Evolutionary conservation across 305 asterid genomes (phyloP), one percentile per base, ranked within the genome.

Genomic region (Stenogyne calaminthoides): DNA sequence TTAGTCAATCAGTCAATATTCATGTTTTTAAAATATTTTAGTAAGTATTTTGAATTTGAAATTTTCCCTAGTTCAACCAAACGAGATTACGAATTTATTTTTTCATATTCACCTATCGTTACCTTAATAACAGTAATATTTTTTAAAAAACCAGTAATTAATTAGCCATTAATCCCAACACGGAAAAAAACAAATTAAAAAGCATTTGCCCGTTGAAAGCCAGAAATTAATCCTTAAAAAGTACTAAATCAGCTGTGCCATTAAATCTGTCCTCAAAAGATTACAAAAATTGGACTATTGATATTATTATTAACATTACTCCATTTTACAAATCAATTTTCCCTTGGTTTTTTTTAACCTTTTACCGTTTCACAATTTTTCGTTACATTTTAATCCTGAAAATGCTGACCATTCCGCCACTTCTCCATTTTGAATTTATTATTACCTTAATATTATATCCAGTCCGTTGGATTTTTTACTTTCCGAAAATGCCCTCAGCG

Each of bases 381-480:
- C 20, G 71, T 64, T 73, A 15, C 77, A 37, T 54, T 55, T 9
- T 34, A 19, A 54, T 67, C 64, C 64, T 42, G 57, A 61, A 73
- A 61, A 78, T 39, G 47, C 68, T 68, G 55, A 18, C 70, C 36
- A 12, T 36, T 47, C 37, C 52, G 7, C 52, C 68, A 22, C 62
- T 29, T 72, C 54, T 32, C 69, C 29, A 25, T 78, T 78, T 78
- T 78, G 79, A 73, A 80, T 67, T 64, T 67, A 36, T n/a, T n/a
- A n/a, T 66, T 67, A 37, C 51, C 77, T 29, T 22, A 11, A 71
- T 37, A 75, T 18, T 56, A 47, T 51, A 77, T 80, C 74, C 34
- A 66, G 79, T 65, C 89, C 87, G 90, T 86, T 86, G 88, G 66
- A 73, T 39, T 64, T 42, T 57, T 4, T 15, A 9, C 32, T 56